phyloP scores from a whole-genome alignment of 306 rosid genomes.

The Neltuma alba region DNA sequence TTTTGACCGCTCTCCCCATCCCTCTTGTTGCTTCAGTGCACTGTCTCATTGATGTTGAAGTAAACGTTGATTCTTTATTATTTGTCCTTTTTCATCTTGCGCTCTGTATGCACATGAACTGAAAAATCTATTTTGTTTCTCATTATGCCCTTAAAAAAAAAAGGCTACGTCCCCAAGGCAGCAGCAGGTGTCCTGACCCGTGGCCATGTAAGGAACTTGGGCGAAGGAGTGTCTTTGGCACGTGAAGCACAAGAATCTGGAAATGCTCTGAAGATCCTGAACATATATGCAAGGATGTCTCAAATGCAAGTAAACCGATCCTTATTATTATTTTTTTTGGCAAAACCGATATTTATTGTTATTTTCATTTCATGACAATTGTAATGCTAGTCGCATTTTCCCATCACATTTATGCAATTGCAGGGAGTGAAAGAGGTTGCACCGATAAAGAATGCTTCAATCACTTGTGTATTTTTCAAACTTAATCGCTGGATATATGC shows the following conservation, averaged over 20 bases:
- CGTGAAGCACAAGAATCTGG: conserved; percentile 78
- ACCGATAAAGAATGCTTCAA: conserved; percentile 29
- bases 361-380: conserved; percentile 12
- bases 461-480: background rate
- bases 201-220: conserved; percentile 58
- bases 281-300: conserved; percentile 60
- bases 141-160: background rate
- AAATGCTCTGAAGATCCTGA: conserved; percentile 72
- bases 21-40: too few relatives aligned
- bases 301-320: conserved; percentile 56
- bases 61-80: conserved; percentile 9
- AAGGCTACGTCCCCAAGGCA: conserved; percentile 73
- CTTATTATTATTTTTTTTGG: background rate
- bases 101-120: background rate
- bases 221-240: too few relatives aligned
- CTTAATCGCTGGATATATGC: conserved; percentile 25
- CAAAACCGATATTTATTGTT: background rate
- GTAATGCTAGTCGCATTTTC: conserved; percentile 2
- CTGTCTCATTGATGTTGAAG: conserved; percentile 24
- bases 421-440: conserved; percentile 50
- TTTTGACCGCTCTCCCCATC: too few relatives aligned
- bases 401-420: conserved; percentile 21
- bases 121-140: conserved; percentile 16
- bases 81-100: conserved; percentile 1
- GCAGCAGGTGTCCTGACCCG: conserved; percentile 82